Base-by-base conservation (phyloP, 306 rosid species). In the Sophora flavescens region DNA sequence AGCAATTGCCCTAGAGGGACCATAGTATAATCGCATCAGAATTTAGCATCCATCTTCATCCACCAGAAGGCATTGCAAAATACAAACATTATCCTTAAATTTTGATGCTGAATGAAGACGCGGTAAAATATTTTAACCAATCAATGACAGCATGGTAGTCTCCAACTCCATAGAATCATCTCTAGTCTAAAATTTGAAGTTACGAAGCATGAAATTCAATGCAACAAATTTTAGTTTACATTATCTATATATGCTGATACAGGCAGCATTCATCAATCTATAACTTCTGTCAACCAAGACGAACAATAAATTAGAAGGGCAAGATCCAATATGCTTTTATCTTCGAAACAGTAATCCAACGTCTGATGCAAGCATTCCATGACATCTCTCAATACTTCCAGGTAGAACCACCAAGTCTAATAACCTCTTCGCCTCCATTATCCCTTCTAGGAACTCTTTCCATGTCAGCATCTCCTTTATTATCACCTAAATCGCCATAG, bases 351-450 rank as follows among this genome's bases (percentile, higher is more conserved):
- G 70, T 17, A 38, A 45, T 42, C 59, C 70, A 60, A 65, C 13
- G 76, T 70, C 80, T 1, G 52, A 70, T 59, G 64, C 82, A 47
- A 56, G 74, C 84, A 71, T 41, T 64, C 70, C 74, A 32, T 11
- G 52, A 50, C 57, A 38, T 15, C 75, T 18, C 51, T 82, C 84
- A 82, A 56, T 86, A 76, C 78, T 77, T 83, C 76, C 71, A 77
- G 16, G 72, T 52, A n/a, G 77, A 56, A 69, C 97, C 98, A 30
- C 97, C 98, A 41, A 92, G 92, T 81, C 97, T 88, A 74, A 95
- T 89, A 78, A 95, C 99, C 86, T 90, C 97, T 72, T 92, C 97
- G 4, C 92, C 87, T 8, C 90, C 85, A 54, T 57, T 83, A 64
- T 80, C 90, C 79, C 90, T 84, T 64, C 89, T 84, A 38, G 87